Conservation (phyloP, 805 yeast species). For the Geotrichum ghanense region DNA sequence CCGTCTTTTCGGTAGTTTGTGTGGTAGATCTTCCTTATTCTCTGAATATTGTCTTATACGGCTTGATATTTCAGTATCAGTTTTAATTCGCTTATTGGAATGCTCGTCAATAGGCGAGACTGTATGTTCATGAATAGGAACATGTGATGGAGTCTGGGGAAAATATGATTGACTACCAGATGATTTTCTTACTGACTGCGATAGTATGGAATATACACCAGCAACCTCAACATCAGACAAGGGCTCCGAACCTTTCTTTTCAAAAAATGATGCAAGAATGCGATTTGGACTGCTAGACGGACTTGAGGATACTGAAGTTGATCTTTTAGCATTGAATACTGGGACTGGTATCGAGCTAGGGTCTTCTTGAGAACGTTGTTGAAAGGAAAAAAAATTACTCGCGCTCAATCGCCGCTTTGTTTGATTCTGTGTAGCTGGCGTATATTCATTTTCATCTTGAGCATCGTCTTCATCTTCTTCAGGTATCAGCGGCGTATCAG, state of each 20-base stretch:
- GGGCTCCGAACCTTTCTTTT: constrained; percentile 64
- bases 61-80: neutral
- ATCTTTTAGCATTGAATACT: too few relatives aligned
- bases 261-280: constrained; percentile 56
- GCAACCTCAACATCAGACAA: constrained; percentile 65
- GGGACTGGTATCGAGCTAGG: too few relatives aligned
- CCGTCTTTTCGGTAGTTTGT: neutral
- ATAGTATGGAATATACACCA: constrained; percentile 37
- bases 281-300: constrained; percentile 38
- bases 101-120: constrained; percentile 8
- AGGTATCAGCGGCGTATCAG: neutral
- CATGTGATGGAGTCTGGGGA: constrained; percentile 1
- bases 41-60: neutral
- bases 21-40: neutral
- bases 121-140: constrained; percentile 13
- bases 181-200: constrained; percentile 6
- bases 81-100: neutral
- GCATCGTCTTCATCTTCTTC: neutral
- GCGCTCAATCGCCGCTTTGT: neutral
- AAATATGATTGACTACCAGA: constrained; percentile 3
- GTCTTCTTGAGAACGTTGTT: too few relatives aligned
- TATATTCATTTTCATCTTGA: constrained; percentile 3
- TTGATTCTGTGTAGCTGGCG: neutral
- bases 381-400: neutral
- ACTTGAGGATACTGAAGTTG: neutral